Evolutionary conservation across 495 filamentous ascomycete species (phyloP).

Genomic region (Hypoxylon intermedium): DNA sequence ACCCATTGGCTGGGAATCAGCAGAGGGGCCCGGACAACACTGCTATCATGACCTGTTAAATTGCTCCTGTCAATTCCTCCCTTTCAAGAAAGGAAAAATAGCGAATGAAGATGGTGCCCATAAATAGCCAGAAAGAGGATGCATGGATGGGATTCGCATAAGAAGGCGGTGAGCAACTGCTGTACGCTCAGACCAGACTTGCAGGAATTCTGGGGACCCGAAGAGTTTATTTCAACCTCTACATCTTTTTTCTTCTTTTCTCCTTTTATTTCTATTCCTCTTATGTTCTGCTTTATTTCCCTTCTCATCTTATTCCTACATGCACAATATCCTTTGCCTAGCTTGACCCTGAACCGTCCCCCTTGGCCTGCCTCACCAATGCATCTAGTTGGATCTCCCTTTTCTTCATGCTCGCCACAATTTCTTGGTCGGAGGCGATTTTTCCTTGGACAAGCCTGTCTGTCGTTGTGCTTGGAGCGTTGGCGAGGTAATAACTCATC

Average conservation of each 20-base stretch:
- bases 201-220: slow-evolving; percentile 4
- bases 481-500: slow-evolving; percentile 34
- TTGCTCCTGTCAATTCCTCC: background rate
- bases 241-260: background rate
- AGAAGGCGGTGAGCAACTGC: slow-evolving; percentile 26
- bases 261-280: background rate
- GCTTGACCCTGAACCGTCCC: background rate
- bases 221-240: slow-evolving; percentile 29
- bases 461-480: slow-evolving; percentile 26
- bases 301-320: background rate
- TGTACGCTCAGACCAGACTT: slow-evolving; percentile 25
- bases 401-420: slow-evolving; percentile 1
- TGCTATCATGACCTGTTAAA: background rate
- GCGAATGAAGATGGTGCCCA: background rate
- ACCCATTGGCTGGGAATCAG: slow-evolving; percentile 22
- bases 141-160: slow-evolving; percentile 12
- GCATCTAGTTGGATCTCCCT: slow-evolving; percentile 16
- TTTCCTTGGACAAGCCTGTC: slow-evolving; percentile 36
- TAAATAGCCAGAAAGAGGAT: slow-evolving; percentile 13
- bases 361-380: slow-evolving; percentile 20
- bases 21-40: background rate
- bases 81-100: background rate
- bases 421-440: slow-evolving; percentile 19
- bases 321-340: background rate
- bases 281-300: background rate